Conservation (phyloP, 768 basidiomycete genomes). For the Lactarius pseudohatsudake region DNA sequence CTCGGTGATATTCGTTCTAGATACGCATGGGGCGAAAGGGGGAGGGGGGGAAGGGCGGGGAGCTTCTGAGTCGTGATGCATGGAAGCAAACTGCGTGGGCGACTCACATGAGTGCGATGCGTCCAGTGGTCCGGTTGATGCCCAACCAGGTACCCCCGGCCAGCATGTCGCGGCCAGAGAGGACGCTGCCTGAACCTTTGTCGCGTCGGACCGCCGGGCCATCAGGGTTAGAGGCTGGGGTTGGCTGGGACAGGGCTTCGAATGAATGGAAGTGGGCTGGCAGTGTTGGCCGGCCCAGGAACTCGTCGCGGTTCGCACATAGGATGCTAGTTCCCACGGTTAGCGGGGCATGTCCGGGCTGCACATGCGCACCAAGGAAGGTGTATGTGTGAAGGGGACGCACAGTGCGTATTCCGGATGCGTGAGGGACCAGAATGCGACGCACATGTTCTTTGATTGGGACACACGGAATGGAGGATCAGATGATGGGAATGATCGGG, state of each 20-base stretch:
- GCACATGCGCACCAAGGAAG: slow-evolving; percentile 3
- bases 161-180: slow-evolving; percentile 71
- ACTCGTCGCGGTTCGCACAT: slow-evolving; percentile 77
- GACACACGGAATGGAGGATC: slow-evolving; percentile 25
- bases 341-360: background rate
- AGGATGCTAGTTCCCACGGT: slow-evolving; percentile 51
- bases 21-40: slow-evolving; percentile 30
- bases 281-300: slow-evolving; percentile 61
- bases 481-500: slow-evolving; percentile 18
- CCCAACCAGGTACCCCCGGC: slow-evolving; percentile 88
- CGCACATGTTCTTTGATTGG: slow-evolving; percentile 56
- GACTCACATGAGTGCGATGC: slow-evolving; percentile 70
- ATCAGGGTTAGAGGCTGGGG: slow-evolving; percentile 10
- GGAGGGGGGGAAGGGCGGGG: background rate
- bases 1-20: slow-evolving; percentile 85
- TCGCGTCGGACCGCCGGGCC: slow-evolving; percentile 26
- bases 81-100: slow-evolving; percentile 6
- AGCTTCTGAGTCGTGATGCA: slow-evolving; percentile 9
- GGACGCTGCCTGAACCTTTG: slow-evolving; percentile 40
- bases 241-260: slow-evolving; percentile 28
- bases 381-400: slow-evolving; percentile 34
- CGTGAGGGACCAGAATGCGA: slow-evolving; percentile 74
- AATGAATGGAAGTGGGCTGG: slow-evolving; percentile 71
- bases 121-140: slow-evolving; percentile 55
- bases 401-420: slow-evolving; percentile 80